A percentile compares a stretch with the other conserved stretches of the same genome.
phyloP scores from a whole-genome alignment of 139 green algal genomes.

The Ettlia oleoabundans region DNA sequence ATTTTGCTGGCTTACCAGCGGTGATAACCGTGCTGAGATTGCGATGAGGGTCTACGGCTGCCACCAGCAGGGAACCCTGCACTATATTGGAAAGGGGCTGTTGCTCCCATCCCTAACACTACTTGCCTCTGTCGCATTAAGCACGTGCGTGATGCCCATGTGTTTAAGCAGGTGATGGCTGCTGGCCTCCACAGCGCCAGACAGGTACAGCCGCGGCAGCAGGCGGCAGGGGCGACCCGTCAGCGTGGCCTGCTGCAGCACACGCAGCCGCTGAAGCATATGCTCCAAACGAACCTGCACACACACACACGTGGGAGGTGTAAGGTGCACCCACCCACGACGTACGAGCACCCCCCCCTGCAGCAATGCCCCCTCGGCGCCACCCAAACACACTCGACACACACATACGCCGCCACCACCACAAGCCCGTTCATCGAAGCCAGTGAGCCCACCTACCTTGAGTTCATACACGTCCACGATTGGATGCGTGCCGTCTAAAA shows the following conservation, averaged over 20 bases:
- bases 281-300: conserved; percentile 78
- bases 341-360: no score
- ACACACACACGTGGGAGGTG: not conserved
- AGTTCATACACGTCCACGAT: conserved; percentile 90
- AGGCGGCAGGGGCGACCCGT: conserved; percentile 64
- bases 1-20: no score
- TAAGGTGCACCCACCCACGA: not conserved
- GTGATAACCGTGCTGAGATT: not conserved
- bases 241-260: conserved; percentile 66
- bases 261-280: conserved; percentile 80
- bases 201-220: conserved; percentile 75
- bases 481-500: conserved; percentile 81
- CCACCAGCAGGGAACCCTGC: no score
- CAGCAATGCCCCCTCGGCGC: no score
- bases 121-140: conserved; percentile 84
- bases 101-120: not conserved
- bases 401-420: not conserved
- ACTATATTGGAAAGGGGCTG: no score
- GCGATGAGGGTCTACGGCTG: not conserved
- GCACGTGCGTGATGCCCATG: conserved; percentile 86
- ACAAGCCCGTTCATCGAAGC: no score
- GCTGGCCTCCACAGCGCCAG: conserved; percentile 77
- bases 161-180: conserved; percentile 76
- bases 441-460: conserved; percentile 73
- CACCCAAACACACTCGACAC: not conserved